Base-by-base conservation (phyloP, 176 grass and related monocot genomes). In the sorghum (Sorghum bicolor) region DNA sequence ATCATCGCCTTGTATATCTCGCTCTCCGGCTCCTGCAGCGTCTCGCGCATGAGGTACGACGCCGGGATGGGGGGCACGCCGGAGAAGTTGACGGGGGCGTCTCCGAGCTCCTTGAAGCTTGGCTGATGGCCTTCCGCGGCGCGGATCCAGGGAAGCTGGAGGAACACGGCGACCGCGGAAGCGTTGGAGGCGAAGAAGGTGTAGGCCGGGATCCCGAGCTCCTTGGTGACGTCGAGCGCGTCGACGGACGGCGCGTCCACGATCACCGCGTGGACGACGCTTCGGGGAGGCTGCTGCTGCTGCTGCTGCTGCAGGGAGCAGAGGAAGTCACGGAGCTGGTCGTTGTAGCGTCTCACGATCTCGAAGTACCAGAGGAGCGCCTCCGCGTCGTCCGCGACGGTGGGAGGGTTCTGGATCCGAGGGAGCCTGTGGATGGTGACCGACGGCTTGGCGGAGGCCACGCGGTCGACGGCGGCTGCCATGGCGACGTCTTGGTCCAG, bases 1-100 rank as follows among this genome's bases (percentile, higher is more conserved):
- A 24, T 24, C 62, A 24, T 34, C 41, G 8, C 38, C 28, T 28
- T 74, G 79, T 75, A 89, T 0, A 48, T 1, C 26, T 84, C 72
- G 20, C 50, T 75, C 41, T 84, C 85, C 8, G 73, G 79, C 0
- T 81, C 31, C 31, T 65, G 33, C 11, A 78, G 74, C 45, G 38
- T 26, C 0, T 4, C 2, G 9, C 5, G 2, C n/a, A 12, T 53
- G 43, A 82, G 31, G 28, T 95, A 63, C 1, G 85, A 90, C 1
- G 74, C 84, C 19, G 81, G 90, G n/a, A 95, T 57, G 1, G 76
- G 68, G 4, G 69, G 85, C 64, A 90, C 40, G 19, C 93, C 90
- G 4, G 32, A 58, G 60, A 95, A 20, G 14, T 40, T 16, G 13
- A 95, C 1, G 6, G 78, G 75, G 1, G 41, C 29, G 79, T 88